A percentile compares a stretch with the other conserved stretches of the same genome.
Evolutionary conservation across 2,329 filamentous ascomycete genomes (phyloP).

Genomic region (Aspergillus niger): DNA sequence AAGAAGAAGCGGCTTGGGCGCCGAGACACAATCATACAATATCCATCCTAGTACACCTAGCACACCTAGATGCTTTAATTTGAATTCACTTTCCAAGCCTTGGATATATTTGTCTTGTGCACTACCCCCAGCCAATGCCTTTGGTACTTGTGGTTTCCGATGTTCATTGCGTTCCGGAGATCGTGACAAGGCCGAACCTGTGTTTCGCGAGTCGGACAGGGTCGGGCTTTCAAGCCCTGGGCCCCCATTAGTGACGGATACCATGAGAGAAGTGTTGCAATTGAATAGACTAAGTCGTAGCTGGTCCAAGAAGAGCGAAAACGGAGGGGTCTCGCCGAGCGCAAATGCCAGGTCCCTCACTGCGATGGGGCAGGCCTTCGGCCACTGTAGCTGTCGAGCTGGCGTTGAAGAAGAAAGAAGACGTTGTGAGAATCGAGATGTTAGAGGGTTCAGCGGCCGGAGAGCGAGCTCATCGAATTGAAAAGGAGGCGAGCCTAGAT

Average conservation of each 20-base stretch:
- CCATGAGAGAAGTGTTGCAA: constrained; percentile 10
- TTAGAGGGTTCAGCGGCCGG: background rate
- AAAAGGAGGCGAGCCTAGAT: constrained; percentile 11
- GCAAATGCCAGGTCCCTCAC: constrained; percentile 1
- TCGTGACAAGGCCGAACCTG: constrained; percentile 7
- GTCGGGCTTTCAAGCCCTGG: constrained; percentile 8
- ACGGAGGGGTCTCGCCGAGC: background rate
- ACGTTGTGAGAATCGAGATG: background rate
- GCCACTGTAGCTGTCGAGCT: background rate
- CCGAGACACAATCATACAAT: constrained; percentile 34
- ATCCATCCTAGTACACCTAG: constrained; percentile 44
- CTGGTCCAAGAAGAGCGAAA: constrained; percentile 11
- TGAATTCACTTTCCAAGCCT: constrained; percentile 41
- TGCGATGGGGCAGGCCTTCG: constrained; percentile 2
- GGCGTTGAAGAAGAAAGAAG: background rate
- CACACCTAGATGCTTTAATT: constrained; percentile 39
- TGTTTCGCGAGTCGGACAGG: constrained; percentile 10
- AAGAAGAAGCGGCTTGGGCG: background rate
- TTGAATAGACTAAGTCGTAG: background rate
- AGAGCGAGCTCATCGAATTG: constrained; percentile 18
- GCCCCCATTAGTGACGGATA: constrained; percentile 12
- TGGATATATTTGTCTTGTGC: constrained; percentile 31
- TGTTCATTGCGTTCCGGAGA: constrained; percentile 15
- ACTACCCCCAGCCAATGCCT: constrained; percentile 19
- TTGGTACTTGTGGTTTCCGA: constrained; percentile 13